Base-by-base conservation (phyloP, 129 eudicot genomes). In the Escallonia herrerae region DNA sequence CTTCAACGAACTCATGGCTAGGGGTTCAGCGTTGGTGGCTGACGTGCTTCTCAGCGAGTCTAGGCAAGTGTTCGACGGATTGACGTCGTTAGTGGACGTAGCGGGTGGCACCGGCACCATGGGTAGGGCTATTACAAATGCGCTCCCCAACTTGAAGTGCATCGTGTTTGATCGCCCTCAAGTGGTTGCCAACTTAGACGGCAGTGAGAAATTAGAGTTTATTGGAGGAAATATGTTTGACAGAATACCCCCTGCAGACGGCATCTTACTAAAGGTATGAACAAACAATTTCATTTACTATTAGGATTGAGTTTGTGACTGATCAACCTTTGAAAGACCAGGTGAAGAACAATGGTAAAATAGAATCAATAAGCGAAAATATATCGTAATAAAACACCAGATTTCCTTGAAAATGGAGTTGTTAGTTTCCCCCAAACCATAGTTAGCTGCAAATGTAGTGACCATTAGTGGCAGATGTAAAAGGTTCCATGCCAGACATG, bases 31-130 rank as follows among this genome's bases (percentile, higher is more conserved):
- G 15, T 57, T 68, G 37, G 48, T 69, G 4, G 11, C 66, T 2
- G 49, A 43, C 2, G 10, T 58, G 46, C 3, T 69, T 45, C 5
- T 59, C 38, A 45, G 15, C 4, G 61, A 61, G 40, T 70, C 14
- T 10, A 58, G 10, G 54, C 38, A 8, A 15, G 40, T 69, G 33
- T 44, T 61, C 12, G 68, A 69, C 4, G 74, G 44, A 39, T 5
- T 69, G 3, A 15, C 11, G 5, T 58, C 58, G 14, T 47, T 69
- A 40, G 68, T 70, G 0, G 75, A 70, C 15, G 75, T 61, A 4
- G 75, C 60, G 7, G 75, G 75, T 10, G 75, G 75, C 22, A 41
- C 22, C 0, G 75, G 75, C 3, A 61, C 67, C 4, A 38, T 53
- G 60, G 59, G 47, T 1, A 48, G 45, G 49, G 14, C 44, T 4